Evolutionary conservation across 441 rosid species (phyloP).

Genomic region (Sinapis alba): DNA sequence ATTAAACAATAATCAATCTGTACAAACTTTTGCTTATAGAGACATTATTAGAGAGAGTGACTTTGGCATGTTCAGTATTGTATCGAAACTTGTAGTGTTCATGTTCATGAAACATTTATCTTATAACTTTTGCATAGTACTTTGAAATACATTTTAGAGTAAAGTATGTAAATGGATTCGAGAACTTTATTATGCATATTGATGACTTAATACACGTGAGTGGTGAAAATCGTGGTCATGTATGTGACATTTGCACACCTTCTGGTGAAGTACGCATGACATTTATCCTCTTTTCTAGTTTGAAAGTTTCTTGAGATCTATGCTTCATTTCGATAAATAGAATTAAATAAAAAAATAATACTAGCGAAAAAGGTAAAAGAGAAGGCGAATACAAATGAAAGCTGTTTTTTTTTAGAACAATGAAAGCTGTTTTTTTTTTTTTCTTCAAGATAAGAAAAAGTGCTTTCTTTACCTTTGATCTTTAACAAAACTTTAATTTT

Average conservation of each 20-base stretch:
- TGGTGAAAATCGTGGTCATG: slow-evolving; percentile 11
- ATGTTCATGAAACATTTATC: slow-evolving; percentile 4
- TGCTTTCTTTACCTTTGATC: slow-evolving; percentile 15
- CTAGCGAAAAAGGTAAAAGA: neutral
- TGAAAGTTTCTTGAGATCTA: slow-evolving; percentile 4
- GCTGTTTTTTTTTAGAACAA: no score
- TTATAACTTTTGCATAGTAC: slow-evolving; percentile 8
- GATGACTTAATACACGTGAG: slow-evolving; percentile 24
- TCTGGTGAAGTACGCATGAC: slow-evolving; percentile 20
- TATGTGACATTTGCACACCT: slow-evolving; percentile 21
- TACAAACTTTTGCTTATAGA: neutral
- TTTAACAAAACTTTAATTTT: slow-evolving; percentile 16
- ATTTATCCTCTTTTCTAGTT: neutral
- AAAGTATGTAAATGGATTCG: slow-evolving; percentile 14
- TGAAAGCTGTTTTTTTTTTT: neutral
- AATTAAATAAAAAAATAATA: neutral
- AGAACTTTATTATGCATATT: slow-evolving; percentile 21
- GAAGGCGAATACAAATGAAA: neutral
- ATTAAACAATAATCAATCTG: neutral
- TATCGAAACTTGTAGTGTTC: slow-evolving; percentile 18
- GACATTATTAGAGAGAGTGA: neutral
- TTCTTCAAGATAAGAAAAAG: slow-evolving; percentile 19
- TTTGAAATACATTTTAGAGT: neutral
- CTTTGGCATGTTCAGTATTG: neutral
- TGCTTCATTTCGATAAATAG: slow-evolving; percentile 1